A percentile compares a stretch with the other conserved stretches of the same genome.
These are phyloP conservation scores for Boechera divaricarpa DNA, from an alignment of 345 rosid species.

Conservation along the genomic window DNA sequence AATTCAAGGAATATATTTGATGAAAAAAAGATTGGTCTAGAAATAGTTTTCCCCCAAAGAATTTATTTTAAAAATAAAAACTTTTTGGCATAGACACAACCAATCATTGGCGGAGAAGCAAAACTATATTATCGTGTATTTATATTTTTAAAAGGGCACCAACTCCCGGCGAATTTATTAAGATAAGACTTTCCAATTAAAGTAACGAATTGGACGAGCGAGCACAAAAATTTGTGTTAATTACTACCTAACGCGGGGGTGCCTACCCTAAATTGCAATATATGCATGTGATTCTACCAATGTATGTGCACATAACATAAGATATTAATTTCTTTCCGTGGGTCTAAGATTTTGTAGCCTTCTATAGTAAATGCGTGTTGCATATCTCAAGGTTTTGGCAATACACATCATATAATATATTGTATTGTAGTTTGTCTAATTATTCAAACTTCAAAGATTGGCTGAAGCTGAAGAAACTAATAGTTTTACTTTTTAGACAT, in stretches of 20 bases:
- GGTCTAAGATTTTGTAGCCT: constrained; percentile 44
- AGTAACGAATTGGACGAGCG: constrained; percentile 39
- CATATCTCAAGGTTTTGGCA: constrained; percentile 32
- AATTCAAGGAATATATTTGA: constrained; percentile 47
- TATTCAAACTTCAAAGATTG: neutral
- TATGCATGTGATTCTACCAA: constrained; percentile 32
- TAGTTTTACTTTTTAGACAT: neutral
- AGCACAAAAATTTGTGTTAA: constrained; percentile 7
- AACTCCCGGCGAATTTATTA: constrained; percentile 21
- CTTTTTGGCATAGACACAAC: constrained; percentile 26
- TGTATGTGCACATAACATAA: constrained; percentile 28
- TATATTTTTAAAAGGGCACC: neutral
- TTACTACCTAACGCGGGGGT: constrained; percentile 30
- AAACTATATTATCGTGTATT: neutral
- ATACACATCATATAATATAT: constrained; percentile 5
- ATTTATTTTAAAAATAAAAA: neutral
- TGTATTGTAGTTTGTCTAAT: constrained; percentile 2
- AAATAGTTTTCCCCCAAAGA: constrained; percentile 5
- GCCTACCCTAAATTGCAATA: constrained; percentile 23
- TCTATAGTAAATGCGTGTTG: constrained; percentile 27
- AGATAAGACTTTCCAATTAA: constrained; percentile 38
- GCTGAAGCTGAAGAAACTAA: neutral
- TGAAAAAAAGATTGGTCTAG: constrained; percentile 8
- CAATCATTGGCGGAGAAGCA: constrained; percentile 14
- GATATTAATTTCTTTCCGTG: constrained; percentile 36